These are phyloP conservation scores for Lepraria neglecta DNA, from an alignment of 495 filamentous ascomycete genomes.

Conservation along the genomic window DNA sequence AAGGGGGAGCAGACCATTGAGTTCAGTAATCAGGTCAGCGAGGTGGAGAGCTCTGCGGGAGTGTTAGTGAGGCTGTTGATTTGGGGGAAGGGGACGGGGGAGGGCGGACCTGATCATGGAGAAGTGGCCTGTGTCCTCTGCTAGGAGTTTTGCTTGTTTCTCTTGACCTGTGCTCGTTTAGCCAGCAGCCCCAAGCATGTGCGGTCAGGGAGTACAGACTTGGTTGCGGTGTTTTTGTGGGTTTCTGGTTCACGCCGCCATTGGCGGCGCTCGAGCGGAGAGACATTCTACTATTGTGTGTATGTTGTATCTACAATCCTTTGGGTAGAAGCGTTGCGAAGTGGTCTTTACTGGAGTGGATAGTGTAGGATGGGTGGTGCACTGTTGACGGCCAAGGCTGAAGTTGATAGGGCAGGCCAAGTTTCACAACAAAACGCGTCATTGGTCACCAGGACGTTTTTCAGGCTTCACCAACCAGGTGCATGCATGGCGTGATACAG, in stretches of 20 bases:
- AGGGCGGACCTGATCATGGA: constrained; percentile 58
- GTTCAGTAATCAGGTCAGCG: constrained; percentile 88
- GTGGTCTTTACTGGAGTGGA: neutral
- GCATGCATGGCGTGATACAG: too few relatives aligned
- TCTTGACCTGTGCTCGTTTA: constrained; percentile 50
- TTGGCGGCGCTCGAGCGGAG: constrained; percentile 26
- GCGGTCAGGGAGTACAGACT: constrained; percentile 19
- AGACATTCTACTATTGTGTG: constrained; percentile 22
- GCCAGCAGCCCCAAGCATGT: neutral
- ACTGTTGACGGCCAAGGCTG: neutral
- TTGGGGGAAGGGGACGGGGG: constrained; percentile 1
- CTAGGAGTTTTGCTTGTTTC: constrained; percentile 82
- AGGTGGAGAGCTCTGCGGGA: constrained; percentile 72
- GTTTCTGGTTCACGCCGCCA: constrained; percentile 19
- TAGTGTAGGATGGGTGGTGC: neutral
- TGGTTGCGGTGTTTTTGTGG: constrained; percentile 22
- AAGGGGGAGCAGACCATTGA: constrained; percentile 62
- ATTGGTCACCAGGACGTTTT: neutral
- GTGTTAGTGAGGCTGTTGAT: constrained; percentile 24
- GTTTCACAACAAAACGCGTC: constrained; percentile 4
- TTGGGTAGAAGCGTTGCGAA: neutral
- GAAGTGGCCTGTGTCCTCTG: constrained; percentile 69
- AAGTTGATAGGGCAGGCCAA: constrained; percentile 4
- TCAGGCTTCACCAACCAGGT: neutral
- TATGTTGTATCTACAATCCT: neutral